Evolutionary conservation across 73 alveolate genomes (phyloP), one percentile per base, ranked within the genome.

Genomic region (Symbiodinium pilosum): DNA sequence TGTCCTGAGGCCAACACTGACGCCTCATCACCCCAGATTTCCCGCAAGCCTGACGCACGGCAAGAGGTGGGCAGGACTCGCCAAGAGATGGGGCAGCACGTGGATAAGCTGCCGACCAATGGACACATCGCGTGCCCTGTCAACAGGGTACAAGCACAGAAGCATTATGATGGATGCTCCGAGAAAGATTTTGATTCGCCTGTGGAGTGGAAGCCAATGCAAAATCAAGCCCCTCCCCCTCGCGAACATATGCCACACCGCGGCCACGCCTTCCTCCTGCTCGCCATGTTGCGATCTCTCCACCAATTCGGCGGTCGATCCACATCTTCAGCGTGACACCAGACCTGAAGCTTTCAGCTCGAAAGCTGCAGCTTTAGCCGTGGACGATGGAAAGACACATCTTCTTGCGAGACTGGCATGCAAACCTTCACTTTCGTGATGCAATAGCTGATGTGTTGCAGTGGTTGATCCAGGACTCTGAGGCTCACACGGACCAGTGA

Each of bases 241-340:
- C n/a, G n/a, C n/a, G n/a, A n/a, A n/a, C n/a, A n/a, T n/a, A n/a
- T n/a, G n/a, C n/a, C n/a, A n/a, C n/a, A n/a, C n/a, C n/a, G n/a
- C n/a, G 20, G 51, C 54, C 84, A 0, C 40, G 88, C 97, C 88
- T 91, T 26, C 97, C 97, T 26, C 47, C 86, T 54, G 59, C 39
- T 26, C 95, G 86, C 95, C 95, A 91, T 21, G 97, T 71, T 41
- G 87, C 83, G 52, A 91, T 91, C 77, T 91, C 97, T 1, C 97
- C 97, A 30, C 97, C 97, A 56, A 91, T 91, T 43, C 97, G 97
- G 11, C 97, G 97, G 81, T 91, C 97, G 88, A 91, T 91, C 97
- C 97, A 91, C 97, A 91, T 91, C 89, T 91, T 91, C 88, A 91
- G 40, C 44, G 89, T 8, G 43, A 91, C 97, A 28, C 43, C 81